These are phyloP conservation scores for Nakataea oryzae DNA, from an alignment of 2,329 filamentous ascomycete genomes.

Conservation along the genomic window DNA sequence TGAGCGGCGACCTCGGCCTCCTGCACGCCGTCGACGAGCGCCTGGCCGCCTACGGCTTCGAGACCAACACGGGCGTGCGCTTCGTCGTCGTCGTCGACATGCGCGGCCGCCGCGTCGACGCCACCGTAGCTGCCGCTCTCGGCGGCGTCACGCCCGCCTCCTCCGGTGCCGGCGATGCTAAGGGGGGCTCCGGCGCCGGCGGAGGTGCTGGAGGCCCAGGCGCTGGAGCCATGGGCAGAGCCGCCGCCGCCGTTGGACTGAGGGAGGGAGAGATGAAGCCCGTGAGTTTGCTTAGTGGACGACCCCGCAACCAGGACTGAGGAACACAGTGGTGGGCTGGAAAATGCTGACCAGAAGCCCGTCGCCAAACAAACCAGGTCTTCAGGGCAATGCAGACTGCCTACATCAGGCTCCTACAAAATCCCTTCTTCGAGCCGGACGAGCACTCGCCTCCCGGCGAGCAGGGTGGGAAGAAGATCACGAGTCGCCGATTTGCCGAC, in stretches of 20 bases:
- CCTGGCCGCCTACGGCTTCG: conserved; percentile 86
- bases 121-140: conserved; percentile 1
- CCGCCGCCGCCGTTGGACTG: conserved; percentile 44
- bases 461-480: conserved; percentile 58
- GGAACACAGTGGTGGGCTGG: background rate
- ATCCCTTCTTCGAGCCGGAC: conserved; percentile 90
- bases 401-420: conserved; percentile 80
- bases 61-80: conserved; percentile 91
- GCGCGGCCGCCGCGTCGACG: conserved; percentile 53
- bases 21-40: conserved; percentile 91
- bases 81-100: conserved; percentile 88
- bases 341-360: background rate
- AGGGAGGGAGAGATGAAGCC: conserved; percentile 81
- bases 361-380: conserved; percentile 22
- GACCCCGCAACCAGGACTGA: background rate
- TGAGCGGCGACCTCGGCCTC: conserved; percentile 79
- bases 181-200: conserved; percentile 41
- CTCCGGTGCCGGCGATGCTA: conserved; percentile 3
- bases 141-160: background rate
- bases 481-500: conserved; percentile 66
- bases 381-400: conserved; percentile 90
- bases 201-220: conserved; percentile 35
- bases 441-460: conserved; percentile 56
- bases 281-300: conserved; percentile 35
- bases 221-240: conserved; percentile 11